phyloP scores from a whole-genome alignment of 441 rosid genomes.

The Melastoma candidum region DNA sequence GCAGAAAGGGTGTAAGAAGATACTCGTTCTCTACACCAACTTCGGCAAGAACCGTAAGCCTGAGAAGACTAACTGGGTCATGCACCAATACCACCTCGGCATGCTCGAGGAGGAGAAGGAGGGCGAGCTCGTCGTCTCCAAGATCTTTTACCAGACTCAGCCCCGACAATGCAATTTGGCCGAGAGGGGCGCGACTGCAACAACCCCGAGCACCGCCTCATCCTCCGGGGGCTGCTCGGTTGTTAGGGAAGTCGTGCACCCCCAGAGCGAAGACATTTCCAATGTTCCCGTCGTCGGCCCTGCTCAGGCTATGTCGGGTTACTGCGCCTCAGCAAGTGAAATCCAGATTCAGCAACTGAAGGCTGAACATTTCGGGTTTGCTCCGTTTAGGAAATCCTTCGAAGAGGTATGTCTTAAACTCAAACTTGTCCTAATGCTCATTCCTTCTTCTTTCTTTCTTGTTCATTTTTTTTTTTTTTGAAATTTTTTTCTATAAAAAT shows the following conservation, averaged over 20 bases:
- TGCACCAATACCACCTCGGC: slow-evolving; percentile 97
- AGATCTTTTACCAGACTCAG: slow-evolving; percentile 94
- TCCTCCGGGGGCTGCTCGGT: slow-evolving; percentile 27
- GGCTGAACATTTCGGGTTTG: slow-evolving; percentile 65
- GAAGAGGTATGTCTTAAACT: slow-evolving; percentile 53
- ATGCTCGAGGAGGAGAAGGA: slow-evolving; percentile 94
- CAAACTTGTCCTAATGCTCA: too few species aligned
- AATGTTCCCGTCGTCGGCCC: slow-evolving; percentile 34
- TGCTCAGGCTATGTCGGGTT: slow-evolving; percentile 31
- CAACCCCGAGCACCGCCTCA: slow-evolving; percentile 2
- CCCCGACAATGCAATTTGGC: slow-evolving; percentile 95
- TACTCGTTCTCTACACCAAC: slow-evolving; percentile 83
- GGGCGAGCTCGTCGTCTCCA: slow-evolving; percentile 96
- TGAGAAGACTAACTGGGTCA: slow-evolving; percentile 98
- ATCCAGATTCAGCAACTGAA: slow-evolving; percentile 47
- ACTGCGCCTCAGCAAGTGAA: slow-evolving; percentile 24
- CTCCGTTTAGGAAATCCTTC: slow-evolving; percentile 58
- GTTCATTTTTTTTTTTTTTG: too few species aligned
- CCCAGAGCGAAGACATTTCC: slow-evolving; percentile 45
- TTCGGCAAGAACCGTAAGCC: slow-evolving; percentile 93
- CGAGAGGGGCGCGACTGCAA: slow-evolving; percentile 30
- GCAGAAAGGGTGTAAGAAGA: slow-evolving; percentile 94
- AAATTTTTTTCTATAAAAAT: too few species aligned
- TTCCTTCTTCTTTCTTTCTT: too few species aligned
- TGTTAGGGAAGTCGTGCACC: slow-evolving; percentile 43